Evolutionary conservation across 768 basidiomycete genomes (phyloP).

Genomic region (Auricularia sp.): DNA sequence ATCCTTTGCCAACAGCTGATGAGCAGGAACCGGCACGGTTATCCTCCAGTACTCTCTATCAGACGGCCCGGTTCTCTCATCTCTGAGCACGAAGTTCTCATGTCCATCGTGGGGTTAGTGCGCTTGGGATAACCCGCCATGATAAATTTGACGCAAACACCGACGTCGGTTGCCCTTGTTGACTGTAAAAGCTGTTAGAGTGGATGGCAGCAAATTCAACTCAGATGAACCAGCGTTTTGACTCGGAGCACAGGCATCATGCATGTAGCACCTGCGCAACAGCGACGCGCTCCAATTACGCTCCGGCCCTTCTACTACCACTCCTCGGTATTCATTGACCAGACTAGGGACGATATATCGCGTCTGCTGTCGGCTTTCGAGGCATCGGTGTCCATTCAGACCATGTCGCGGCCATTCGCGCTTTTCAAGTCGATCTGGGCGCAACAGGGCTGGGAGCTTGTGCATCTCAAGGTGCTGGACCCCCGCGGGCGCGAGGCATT

Average conservation of each 20-base stretch:
- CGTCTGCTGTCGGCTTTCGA: slow-evolving; percentile 43
- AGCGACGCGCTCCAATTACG: slow-evolving; percentile 45
- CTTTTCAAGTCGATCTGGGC: slow-evolving; percentile 67
- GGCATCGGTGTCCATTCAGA: slow-evolving; percentile 33
- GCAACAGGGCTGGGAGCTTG: slow-evolving; percentile 59
- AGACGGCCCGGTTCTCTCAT: no score
- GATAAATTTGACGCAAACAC: no score
- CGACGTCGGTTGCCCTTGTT: no score
- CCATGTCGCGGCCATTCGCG: slow-evolving; percentile 39
- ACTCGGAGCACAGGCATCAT: neutral
- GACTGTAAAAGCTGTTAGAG: no score
- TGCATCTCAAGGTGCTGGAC: slow-evolving; percentile 70
- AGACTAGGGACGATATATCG: slow-evolving; percentile 55
- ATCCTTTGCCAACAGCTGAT: no score
- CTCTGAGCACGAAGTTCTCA: no score
- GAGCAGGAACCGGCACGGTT: no score
- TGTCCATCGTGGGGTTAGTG: no score
- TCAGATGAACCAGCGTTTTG: no score
- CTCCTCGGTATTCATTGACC: slow-evolving; percentile 59
- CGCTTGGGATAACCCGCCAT: no score
- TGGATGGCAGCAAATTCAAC: no score
- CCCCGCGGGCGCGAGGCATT: slow-evolving; percentile 53
- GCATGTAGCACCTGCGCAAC: slow-evolving; percentile 40
- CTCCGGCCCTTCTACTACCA: slow-evolving; percentile 73
- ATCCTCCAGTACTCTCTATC: no score